Conservation (phyloP, 768 basidiomycete genomes). For the Panaeolus cyanescens region DNA sequence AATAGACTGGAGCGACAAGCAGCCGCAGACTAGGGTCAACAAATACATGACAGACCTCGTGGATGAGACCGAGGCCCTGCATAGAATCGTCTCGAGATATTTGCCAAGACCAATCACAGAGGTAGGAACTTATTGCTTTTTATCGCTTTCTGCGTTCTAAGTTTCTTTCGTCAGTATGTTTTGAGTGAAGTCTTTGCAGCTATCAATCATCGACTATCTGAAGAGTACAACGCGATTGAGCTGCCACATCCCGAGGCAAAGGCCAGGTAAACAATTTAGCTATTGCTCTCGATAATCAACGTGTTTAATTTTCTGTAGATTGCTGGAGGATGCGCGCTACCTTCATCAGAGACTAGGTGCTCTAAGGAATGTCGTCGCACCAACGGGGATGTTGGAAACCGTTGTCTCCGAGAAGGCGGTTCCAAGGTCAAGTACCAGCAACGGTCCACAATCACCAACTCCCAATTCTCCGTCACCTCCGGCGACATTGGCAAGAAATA, state of each 20-base stretch:
- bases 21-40: slow-evolving; percentile 65
- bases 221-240: slow-evolving; percentile 83
- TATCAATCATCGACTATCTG: slow-evolving; percentile 87
- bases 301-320: slow-evolving; percentile 41
- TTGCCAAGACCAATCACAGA: slow-evolving; percentile 78
- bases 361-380: slow-evolving; percentile 72
- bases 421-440: slow-evolving; percentile 32
- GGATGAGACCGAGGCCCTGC: slow-evolving; percentile 93
- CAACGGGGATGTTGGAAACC: slow-evolving; percentile 80
- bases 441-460: slow-evolving; percentile 13
- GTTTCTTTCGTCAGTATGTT: slow-evolving; percentile 59
- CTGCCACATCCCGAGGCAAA: slow-evolving; percentile 84
- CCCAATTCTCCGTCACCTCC: slow-evolving; percentile 20
- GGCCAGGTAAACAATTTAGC: slow-evolving; percentile 56
- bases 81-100: slow-evolving; percentile 95
- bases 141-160: slow-evolving; percentile 1
- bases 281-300: background rate
- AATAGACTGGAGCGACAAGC: slow-evolving; percentile 77
- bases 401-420: slow-evolving; percentile 82
- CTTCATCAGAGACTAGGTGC: slow-evolving; percentile 75
- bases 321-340: slow-evolving; percentile 78
- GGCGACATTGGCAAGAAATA: slow-evolving; percentile 31
- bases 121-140: slow-evolving; percentile 48
- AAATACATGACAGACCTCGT: slow-evolving; percentile 93
- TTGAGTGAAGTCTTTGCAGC: slow-evolving; percentile 95